Percentiles rank a stretch among this genome's conserved stretches.
phyloP scores from a whole-genome alignment of 1,284 basidiomycete species.

The Acaromyces ingoldii region DNA sequence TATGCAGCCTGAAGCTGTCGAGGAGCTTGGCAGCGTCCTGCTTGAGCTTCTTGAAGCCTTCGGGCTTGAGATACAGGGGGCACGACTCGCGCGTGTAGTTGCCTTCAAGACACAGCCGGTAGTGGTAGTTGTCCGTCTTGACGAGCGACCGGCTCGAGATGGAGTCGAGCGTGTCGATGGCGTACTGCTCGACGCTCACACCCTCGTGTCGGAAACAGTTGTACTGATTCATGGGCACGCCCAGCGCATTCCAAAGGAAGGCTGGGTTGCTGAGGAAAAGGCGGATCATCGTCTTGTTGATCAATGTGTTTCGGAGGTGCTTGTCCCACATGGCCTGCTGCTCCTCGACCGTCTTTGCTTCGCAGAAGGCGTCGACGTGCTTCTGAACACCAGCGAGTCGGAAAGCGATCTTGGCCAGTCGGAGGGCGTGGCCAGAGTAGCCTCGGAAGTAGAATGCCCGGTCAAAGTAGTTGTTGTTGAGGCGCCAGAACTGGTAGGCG shows the following conservation, averaged over 20 bases:
- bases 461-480: slow-evolving; percentile 64
- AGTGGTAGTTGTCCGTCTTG: slow-evolving; percentile 50
- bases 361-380: slow-evolving; percentile 62
- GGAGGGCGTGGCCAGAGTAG: slow-evolving; percentile 62
- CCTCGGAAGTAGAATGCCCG: slow-evolving; percentile 69
- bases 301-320: slow-evolving; percentile 62
- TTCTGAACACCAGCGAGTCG: slow-evolving; percentile 60
- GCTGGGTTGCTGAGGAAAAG: slow-evolving; percentile 56
- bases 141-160: slow-evolving; percentile 38
- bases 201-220: slow-evolving; percentile 66
- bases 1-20: slow-evolving; percentile 70
- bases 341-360: slow-evolving; percentile 60
- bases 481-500: slow-evolving; percentile 73
- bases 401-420: slow-evolving; percentile 64
- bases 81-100: slow-evolving; percentile 66
- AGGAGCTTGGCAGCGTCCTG: slow-evolving; percentile 56
- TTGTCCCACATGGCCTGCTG: slow-evolving; percentile 66
- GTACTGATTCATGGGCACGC: slow-evolving; percentile 72
- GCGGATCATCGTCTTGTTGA: slow-evolving; percentile 64
- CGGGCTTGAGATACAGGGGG: slow-evolving; percentile 67
- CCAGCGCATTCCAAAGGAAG: slow-evolving; percentile 78
- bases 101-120: slow-evolving; percentile 59
- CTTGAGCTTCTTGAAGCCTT: slow-evolving; percentile 63
- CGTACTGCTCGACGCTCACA: slow-evolving; percentile 50
- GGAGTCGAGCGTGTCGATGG: slow-evolving; percentile 50